Conservation (phyloP, 768 basidiomycete genomes). For the Leccinum variicolor region DNA sequence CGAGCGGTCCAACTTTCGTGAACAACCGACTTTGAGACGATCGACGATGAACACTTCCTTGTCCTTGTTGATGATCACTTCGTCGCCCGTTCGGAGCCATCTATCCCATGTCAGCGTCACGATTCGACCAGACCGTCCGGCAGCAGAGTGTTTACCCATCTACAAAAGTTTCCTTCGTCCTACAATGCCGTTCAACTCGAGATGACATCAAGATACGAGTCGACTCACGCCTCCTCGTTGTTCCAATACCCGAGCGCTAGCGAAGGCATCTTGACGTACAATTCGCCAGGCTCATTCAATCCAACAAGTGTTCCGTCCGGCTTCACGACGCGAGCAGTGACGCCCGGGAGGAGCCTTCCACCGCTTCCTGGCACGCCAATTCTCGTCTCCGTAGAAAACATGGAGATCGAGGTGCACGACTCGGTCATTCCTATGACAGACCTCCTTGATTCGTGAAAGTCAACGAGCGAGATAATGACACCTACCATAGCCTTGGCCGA, state of each 20-base stretch:
- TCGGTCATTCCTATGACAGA: conserved; percentile 59
- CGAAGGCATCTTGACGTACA: conserved; percentile 44
- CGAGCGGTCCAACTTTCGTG: not conserved
- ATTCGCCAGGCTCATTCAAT: conserved; percentile 58
- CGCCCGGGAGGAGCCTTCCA: conserved; percentile 51
- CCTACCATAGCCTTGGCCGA: conserved; percentile 64
- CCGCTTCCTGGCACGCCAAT: conserved; percentile 52
- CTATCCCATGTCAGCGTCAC: conserved; percentile 30
- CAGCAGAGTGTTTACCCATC: conserved; percentile 46
- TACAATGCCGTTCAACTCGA: conserved; percentile 19
- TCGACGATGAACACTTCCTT: conserved; percentile 60
- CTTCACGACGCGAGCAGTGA: conserved; percentile 52
- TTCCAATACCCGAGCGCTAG: conserved; percentile 47
- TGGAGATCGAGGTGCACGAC: conserved; percentile 48
- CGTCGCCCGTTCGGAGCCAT: conserved; percentile 70
- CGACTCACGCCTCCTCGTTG: conserved; percentile 58
- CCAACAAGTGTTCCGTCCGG: conserved; percentile 53
- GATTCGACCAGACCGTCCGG: not conserved
- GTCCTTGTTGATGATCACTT: conserved; percentile 51
- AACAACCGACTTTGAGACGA: conserved; percentile 49
- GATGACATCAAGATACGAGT: not conserved
- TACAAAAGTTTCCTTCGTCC: conserved; percentile 66
- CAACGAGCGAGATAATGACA: not conserved
- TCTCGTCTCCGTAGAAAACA: conserved; percentile 46
- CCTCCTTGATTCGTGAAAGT: not conserved